Conservation (phyloP, 305 asterid genomes). For the Fraxinus ornus region DNA sequence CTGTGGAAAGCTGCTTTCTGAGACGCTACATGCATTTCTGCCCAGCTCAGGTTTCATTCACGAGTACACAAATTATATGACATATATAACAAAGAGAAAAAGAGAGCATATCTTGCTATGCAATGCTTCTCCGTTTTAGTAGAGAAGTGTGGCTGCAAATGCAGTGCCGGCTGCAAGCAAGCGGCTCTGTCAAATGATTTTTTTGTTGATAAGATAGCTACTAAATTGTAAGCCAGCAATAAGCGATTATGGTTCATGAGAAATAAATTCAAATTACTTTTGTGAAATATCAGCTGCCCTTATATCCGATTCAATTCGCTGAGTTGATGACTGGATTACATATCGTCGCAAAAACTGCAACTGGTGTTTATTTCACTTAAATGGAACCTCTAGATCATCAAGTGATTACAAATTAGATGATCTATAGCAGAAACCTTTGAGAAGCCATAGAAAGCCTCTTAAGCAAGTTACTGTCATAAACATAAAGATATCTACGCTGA, state of each 20-base stretch:
- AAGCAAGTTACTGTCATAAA: background rate
- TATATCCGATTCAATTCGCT: background rate
- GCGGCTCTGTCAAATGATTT: background rate
- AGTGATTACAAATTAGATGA: background rate
- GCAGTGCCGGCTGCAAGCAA: constrained; percentile 30
- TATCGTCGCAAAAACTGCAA: background rate
- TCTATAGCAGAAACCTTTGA: background rate
- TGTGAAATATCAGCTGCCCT: background rate
- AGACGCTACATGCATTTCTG: constrained; percentile 16
- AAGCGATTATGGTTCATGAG: background rate
- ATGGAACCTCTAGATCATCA: background rate
- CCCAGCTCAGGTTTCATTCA: constrained; percentile 10
- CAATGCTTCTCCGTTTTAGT: constrained; percentile 57
- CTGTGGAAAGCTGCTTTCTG: constrained; percentile 70
- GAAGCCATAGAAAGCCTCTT: background rate
- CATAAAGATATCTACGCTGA: background rate
- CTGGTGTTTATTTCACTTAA: background rate
- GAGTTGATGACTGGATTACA: background rate
- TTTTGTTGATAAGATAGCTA: background rate
- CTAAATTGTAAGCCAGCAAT: too few species aligned
- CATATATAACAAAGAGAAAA: background rate
- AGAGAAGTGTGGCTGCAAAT: constrained; percentile 57
- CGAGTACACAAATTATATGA: constrained; percentile 25
- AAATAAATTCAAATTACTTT: background rate
- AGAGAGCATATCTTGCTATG: constrained; percentile 32